Conservation (phyloP, 2,329 filamentous ascomycete genomes). For the Stagonosporopsis cucurbitacearum region DNA sequence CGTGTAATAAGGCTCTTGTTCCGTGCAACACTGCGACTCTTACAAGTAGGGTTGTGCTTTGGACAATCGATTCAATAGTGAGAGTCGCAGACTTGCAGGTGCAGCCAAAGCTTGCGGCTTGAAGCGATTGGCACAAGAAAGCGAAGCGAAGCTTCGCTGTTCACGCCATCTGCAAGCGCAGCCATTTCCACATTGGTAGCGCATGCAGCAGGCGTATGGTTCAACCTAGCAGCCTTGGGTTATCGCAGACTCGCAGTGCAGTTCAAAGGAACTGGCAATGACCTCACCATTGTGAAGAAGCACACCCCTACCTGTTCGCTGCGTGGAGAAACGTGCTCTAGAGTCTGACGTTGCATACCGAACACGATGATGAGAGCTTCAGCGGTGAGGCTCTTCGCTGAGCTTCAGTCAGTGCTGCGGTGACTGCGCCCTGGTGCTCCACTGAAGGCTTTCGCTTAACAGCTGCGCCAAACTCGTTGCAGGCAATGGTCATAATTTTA, state of each 20-base stretch:
- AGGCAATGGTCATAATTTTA: conserved; percentile 34
- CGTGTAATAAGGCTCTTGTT: background rate
- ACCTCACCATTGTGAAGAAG: background rate
- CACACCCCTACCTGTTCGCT: background rate
- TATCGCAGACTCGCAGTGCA: conserved; percentile 10
- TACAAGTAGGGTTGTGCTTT: background rate
- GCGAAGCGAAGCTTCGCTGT: conserved; percentile 7
- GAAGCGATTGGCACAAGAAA: conserved; percentile 6
- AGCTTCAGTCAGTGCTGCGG: conserved; percentile 6
- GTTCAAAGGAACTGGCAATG: conserved; percentile 5
- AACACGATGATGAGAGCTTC: conserved; percentile 1
- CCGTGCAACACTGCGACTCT: background rate
- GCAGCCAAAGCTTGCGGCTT: conserved; percentile 3
- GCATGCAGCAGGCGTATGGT: conserved; percentile 10
- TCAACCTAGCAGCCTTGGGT: background rate
- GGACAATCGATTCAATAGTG: background rate
- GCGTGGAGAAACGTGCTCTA: background rate
- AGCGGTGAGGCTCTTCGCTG: conserved; percentile 30
- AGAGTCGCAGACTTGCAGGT: conserved; percentile 2
- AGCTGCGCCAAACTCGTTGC: conserved; percentile 15
- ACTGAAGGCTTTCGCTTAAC: conserved; percentile 25
- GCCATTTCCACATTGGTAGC: conserved; percentile 12
- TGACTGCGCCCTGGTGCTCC: conserved; percentile 29
- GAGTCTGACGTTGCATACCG: conserved; percentile 4
- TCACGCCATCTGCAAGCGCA: conserved; percentile 5